Base-by-base conservation (phyloP, 805 yeast genomes). In the Kluyveromyces dobzhanskii region DNA sequence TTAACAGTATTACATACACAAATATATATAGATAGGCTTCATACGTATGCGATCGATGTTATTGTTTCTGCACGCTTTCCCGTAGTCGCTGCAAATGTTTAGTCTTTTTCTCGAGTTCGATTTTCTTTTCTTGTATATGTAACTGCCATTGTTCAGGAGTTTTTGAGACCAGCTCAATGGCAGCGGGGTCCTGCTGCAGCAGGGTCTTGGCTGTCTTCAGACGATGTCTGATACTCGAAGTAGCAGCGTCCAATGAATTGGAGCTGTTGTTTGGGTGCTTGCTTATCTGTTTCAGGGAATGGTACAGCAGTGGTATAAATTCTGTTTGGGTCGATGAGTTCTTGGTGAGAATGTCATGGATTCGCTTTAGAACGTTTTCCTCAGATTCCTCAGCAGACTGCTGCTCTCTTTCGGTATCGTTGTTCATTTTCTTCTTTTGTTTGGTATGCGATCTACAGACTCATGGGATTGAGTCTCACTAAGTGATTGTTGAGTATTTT, bases 221-320 rank as follows among this genome's bases (percentile, higher is more conserved):
- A 32, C 61, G 49, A 36, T 57, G 62, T 19, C 53, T 54, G 11
- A 59, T 59, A 18, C 54, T 51, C 16, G 59, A 56, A 1, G 61
- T 56, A 11, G 59, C 46, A 1, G 53, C 45, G 34, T 56, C 62
- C 13, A 59, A 43, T 23, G 56, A 57, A 40, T 56, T 55, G 14
- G 54, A 45, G 18, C 56, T 49, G 37, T 49, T 56, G 35, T 55
- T 54, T 13, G 62, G 60, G 19, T 57, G 57, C 40, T 54, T 59
- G 19, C 50, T 50, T n/a, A 59, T 47, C 38, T 57, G 58, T 30
- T 57, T 45, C 26, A 59, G 28, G 4, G 60, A 49, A 35, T 56
- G 56, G 43, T 53, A 59, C 3, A 59, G 46, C 40, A 56, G 60
- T 14, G 64, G 62, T 28, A 59, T 53, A 39, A 59, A 59, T 37